Base-by-base conservation (phyloP, 257 asterid genomes). In the Scutellaria minor region DNA sequence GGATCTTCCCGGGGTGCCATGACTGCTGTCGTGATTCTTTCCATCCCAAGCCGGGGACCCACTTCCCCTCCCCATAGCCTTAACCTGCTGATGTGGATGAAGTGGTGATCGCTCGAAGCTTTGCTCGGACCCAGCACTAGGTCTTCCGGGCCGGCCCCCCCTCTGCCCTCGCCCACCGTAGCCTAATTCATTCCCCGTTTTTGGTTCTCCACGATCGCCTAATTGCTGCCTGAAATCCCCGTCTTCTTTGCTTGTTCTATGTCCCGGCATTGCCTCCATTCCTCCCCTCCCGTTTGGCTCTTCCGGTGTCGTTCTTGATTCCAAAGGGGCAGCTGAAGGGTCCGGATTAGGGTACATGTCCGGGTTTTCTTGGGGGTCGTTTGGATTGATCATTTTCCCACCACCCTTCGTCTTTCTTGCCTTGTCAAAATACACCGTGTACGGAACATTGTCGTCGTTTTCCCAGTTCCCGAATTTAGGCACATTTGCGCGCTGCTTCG, bases 391-490 rank as follows among this genome's bases (percentile, higher is more conserved):
- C 76, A 83, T 79, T 75, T 88, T 90, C 72, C 90, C 96, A 20
- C 90, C 96, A 35, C 92, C 94, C 75, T 79, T 83, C 48, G 73
- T 80, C 68, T 85, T 85, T 71, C 96, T 81, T 24, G 98, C 98
- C 72, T 90, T 86, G 0, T 87, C 92, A 37, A 92, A 92, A 77
- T 76, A 87, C 6, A 83, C 81, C 0, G 96, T 87, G 86, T 89
- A 88, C 7, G 97, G 98, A 18, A 90, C 96, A 64, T 78, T 65
- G 48, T 83, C 83, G 5, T 84, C 91, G 9, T 59, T 73, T n/a
- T 88, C 93, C 98, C 98, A 92, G 77, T 88, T 82, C 47, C 98
- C 98, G 47, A 89, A 91, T 78, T 86, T 69, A 1, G 97, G 96
- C 65, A 91, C 96, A 70, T 22, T 84, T 35, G 91, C 39, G 24